Evolutionary conservation across 371 early-diverging fungal species (phyloP).

Genomic region (Rhizopus delemar): DNA sequence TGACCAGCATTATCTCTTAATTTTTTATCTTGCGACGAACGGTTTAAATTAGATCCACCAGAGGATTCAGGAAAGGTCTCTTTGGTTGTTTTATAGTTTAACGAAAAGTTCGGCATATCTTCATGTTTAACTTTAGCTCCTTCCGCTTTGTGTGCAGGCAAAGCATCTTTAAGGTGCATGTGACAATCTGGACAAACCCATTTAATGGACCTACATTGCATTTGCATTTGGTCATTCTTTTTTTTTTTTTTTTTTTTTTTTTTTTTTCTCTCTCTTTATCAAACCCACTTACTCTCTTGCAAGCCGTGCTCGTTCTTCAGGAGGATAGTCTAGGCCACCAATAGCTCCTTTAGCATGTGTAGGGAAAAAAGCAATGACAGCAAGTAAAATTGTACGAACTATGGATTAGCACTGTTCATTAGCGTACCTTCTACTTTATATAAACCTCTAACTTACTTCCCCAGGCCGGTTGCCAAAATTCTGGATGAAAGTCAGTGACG

Average conservation of each 20-base stretch:
- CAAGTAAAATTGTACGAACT: constrained; percentile 86
- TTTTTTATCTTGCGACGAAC: not conserved
- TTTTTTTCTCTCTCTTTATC: not conserved
- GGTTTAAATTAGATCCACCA: not conserved
- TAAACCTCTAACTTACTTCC: constrained; percentile 55
- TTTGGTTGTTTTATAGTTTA: constrained; percentile 16
- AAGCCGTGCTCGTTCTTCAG: constrained; percentile 62
- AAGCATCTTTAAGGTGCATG: constrained; percentile 22
- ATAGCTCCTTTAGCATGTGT: constrained; percentile 80
- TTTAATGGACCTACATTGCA: constrained; percentile 20
- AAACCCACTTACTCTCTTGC: constrained; percentile 58
- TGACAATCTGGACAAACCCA: constrained; percentile 40
- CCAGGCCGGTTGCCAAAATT: constrained; percentile 96
- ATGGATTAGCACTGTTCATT: constrained; percentile 1
- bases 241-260: not conserved
- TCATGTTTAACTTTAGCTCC: constrained; percentile 1
- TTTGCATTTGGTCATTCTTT: not conserved
- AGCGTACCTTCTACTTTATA: not conserved
- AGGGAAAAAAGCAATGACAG: constrained; percentile 78
- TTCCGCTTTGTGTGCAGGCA: constrained; percentile 25
- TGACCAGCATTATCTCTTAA: constrained; percentile 1
- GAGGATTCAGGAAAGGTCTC: not conserved
- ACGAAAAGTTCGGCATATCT: constrained; percentile 27
- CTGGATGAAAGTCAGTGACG: constrained; percentile 91
- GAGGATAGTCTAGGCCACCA: constrained; percentile 78